Evolutionary conservation across 768 basidiomycete species (phyloP).

Genomic region (Kwoniella shandongensis): DNA sequence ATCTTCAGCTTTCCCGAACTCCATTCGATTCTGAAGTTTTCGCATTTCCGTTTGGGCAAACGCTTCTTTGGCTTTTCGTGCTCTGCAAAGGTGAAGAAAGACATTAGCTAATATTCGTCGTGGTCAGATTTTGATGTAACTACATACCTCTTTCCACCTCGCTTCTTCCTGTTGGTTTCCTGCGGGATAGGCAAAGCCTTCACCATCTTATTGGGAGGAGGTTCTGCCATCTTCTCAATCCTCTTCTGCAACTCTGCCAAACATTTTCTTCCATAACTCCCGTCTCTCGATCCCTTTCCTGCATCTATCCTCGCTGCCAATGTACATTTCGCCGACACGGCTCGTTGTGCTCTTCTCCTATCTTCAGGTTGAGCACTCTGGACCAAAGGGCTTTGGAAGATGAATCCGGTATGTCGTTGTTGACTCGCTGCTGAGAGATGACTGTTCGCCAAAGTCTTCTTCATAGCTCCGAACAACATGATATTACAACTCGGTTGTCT

Average conservation of each 20-base stretch:
- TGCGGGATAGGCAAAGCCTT: conserved; percentile 93
- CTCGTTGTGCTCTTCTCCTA: conserved; percentile 86
- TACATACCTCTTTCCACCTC: conserved; percentile 86
- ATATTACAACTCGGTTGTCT: conserved; percentile 97
- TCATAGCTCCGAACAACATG: conserved; percentile 84
- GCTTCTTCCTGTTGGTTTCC: conserved; percentile 87
- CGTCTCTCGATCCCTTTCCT: conserved; percentile 74
- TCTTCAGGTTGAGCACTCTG: conserved; percentile 83
- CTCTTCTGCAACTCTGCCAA: conserved; percentile 89
- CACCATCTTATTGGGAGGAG: conserved; percentile 86
- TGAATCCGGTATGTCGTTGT: conserved; percentile 90
- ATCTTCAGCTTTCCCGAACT: conserved; percentile 90
- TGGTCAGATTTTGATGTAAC: not conserved
- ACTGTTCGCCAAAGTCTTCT: conserved; percentile 70
- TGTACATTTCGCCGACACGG: conserved; percentile 86
- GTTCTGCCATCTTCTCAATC: conserved; percentile 85
- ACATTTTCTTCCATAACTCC: conserved; percentile 72
- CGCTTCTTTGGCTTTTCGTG: conserved; percentile 96
- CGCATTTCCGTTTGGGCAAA: conserved; percentile 95
- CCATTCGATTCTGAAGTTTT: conserved; percentile 95
- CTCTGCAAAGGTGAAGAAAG: conserved; percentile 58
- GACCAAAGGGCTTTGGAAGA: conserved; percentile 90
- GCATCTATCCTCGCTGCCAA: conserved; percentile 91
- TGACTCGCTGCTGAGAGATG: conserved; percentile 88
- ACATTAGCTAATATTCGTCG: not conserved